These are phyloP conservation scores for Fraxinus baroniana DNA, from an alignment of 305 asterid species.

Conservation along the genomic window DNA sequence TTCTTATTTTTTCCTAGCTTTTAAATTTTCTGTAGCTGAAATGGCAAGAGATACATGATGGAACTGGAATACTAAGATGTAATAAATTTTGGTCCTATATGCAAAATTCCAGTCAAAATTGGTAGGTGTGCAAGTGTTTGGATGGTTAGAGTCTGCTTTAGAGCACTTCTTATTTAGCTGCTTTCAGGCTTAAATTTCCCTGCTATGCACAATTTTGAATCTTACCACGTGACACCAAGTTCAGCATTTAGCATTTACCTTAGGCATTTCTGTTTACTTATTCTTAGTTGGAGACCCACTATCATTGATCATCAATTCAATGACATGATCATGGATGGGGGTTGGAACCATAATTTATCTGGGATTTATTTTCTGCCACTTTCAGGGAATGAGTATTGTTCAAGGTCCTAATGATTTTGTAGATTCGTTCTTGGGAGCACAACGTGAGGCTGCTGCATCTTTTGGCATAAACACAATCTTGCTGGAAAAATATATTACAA, in stretches of 20 bases:
- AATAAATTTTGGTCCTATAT: conserved; percentile 9
- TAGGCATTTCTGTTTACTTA: conserved; percentile 14
- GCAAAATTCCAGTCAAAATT: conserved; percentile 7
- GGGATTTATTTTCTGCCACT: conserved; percentile 20
- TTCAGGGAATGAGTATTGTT: conserved; percentile 96
- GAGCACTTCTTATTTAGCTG: conserved; percentile 10
- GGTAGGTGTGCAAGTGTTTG: conserved; percentile 7
- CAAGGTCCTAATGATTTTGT: conserved; percentile 70
- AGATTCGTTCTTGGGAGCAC: conserved; percentile 89
- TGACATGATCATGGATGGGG: conserved; percentile 11
- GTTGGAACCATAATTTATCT: conserved; percentile 14
- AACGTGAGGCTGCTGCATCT: conserved; percentile 99
- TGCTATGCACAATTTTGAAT: neutral
- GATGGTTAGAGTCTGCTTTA: conserved; percentile 18
- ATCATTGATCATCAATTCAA: conserved; percentile 2
- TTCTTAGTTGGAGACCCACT: neutral
- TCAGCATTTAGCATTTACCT: neutral
- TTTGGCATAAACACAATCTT: conserved; percentile 82
- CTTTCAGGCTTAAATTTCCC: conserved; percentile 10
- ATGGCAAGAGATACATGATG: neutral
- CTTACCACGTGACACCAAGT: neutral
- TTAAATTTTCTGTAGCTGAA: neutral
- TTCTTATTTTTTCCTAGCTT: too few relatives aligned
- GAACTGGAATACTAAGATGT: conserved; percentile 12
- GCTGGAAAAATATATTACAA: conserved; percentile 91